Evolutionary conservation across 2,329 filamentous ascomycete species (phyloP).

Genomic region (Coniochaeta sp.): DNA sequence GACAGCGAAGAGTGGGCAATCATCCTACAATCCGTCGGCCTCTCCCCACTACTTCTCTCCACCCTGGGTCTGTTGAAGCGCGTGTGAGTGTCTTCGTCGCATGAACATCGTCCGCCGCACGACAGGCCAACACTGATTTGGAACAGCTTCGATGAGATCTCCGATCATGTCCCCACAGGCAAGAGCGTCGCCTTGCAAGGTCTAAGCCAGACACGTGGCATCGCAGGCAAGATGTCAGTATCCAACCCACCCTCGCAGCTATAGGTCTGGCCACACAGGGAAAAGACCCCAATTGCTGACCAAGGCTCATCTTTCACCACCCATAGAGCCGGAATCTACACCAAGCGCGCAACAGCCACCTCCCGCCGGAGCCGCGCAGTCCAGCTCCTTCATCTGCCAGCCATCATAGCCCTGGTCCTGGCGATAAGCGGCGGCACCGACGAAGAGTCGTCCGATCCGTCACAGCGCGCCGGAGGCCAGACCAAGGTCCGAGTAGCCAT

Average conservation of each 20-base stretch:
- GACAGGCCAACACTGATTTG: not conserved
- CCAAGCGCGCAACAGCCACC: not conserved
- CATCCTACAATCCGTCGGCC: not conserved
- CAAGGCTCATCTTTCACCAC: not conserved
- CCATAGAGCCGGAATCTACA: not conserved
- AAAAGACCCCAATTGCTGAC: not conserved
- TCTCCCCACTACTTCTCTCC: not conserved
- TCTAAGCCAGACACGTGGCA: not conserved
- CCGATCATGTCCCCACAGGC: not conserved
- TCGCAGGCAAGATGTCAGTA: not conserved
- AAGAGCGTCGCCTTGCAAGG: not conserved
- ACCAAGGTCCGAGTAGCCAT: not conserved
- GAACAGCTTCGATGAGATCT: not conserved
- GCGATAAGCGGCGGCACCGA: not conserved
- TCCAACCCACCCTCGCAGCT: not conserved
- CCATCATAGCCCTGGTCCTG: not conserved
- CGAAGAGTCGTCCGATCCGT: not conserved
- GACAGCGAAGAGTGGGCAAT: not conserved
- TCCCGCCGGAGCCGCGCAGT: not conserved
- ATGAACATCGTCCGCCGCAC: not conserved
- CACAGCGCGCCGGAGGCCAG: not conserved
- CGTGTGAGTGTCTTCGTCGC: not conserved
- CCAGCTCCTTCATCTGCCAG: not conserved
- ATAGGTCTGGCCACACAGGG: not conserved
- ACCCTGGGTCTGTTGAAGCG: not conserved